Evolutionary conservation across 306 rosid species (phyloP), one percentile per base, ranked within the genome.

Genomic region (Rosa persica): DNA sequence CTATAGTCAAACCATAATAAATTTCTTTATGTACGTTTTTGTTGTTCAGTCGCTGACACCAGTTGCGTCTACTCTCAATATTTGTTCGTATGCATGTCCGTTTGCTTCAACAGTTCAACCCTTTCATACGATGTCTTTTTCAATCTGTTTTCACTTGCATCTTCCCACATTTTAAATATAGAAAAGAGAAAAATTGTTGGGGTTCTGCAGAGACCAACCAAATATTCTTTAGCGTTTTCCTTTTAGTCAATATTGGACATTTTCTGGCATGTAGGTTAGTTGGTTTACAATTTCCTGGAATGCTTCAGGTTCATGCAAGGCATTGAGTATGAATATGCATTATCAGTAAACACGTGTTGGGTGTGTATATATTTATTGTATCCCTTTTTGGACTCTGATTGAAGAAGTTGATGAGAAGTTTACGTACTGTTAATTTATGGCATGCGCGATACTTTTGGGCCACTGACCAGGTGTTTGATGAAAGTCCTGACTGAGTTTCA

Each of bases 231-330:
- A 47, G 23, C 39, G 0, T 15, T 70, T 23, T 71, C 12, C 15
- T 13, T 46, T 6, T 17, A 57, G 77, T 73, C 77, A 55, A 54
- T 54, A 54, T 55, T 38, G 25, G 51, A 73, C 38, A 55, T 5
- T 39, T 30, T 39, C 8, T 36, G 39, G 66, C 49, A 20, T 38
- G 51, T 17, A 13, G 20, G 36, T 39, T 73, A 36, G 51, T 55
- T 73, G 77, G 65, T 55, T 39, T 22, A 73, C 40, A 73, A 54
- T 73, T 73, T 73, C 77, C 38, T 8, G 67, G 77, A 52, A 73
- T n/a, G 3, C 4, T 22, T n/a, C 30, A 6, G 62, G 62, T 57
- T 57, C 62, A 22, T 22, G 30, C 30, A 46, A 47, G 74, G 57
- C 55, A 54, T 55, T 73, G 10, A 1, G 49, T 54, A 52, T 73